Percentiles rank a stretch among this genome's conserved stretches.
phyloP scores from a whole-genome alignment of 192 early-diverging fungal species.

The Podila verticillata region DNA sequence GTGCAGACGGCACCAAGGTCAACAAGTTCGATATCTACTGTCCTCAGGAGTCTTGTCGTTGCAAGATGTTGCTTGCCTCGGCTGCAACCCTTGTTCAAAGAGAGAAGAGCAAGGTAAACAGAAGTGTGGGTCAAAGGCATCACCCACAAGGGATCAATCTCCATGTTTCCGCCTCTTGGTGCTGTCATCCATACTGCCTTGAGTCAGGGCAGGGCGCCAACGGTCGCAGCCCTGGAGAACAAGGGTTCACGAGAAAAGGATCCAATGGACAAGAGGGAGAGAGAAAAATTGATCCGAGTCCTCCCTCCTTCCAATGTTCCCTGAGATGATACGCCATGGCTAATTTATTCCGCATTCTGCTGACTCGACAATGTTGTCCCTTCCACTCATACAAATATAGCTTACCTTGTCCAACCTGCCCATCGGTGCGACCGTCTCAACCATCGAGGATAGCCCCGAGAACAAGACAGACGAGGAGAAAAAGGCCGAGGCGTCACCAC shows the following conservation, averaged over 20 bases:
- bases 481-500: background rate
- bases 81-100: slow-evolving; percentile 56
- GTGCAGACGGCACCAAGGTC: slow-evolving; percentile 6
- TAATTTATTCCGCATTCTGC: background rate
- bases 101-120: slow-evolving; percentile 55
- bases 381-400: slow-evolving; percentile 4
- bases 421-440: slow-evolving; percentile 25
- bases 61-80: slow-evolving; percentile 55
- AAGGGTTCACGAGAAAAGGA: no score
- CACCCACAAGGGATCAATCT: background rate
- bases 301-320: background rate
- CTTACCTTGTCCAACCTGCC: slow-evolving; percentile 25
- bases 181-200: no score
- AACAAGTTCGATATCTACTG: slow-evolving; percentile 63
- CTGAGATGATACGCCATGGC: background rate
- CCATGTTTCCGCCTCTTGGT: background rate
- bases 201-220: no score
- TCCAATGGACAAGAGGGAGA: no score
- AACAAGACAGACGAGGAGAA: background rate
- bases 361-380: slow-evolving; percentile 20
- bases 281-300: no score
- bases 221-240: no score
- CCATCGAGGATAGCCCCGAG: slow-evolving; percentile 12
- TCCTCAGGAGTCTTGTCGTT: slow-evolving; percentile 57
- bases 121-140: background rate